Evolutionary conservation across 1,284 basidiomycete species (phyloP), one percentile per base, ranked within the genome.

Genomic region (Volvariella volvacea): DNA sequence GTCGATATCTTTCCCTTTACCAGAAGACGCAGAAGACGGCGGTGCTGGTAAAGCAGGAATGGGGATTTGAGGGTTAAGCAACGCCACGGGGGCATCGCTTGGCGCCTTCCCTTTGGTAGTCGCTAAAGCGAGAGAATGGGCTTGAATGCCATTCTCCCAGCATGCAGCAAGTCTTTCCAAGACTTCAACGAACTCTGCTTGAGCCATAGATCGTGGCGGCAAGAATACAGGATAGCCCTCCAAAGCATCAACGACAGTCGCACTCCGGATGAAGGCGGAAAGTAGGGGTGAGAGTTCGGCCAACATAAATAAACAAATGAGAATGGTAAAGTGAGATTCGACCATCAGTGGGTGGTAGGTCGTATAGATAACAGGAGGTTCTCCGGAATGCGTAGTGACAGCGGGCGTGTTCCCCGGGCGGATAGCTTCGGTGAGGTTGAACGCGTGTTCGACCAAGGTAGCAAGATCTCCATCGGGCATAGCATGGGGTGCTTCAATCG

Each of bases 171-270:
- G 74, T 4, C 88, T 74, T 53, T 90, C 87, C 44, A 90, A 67
- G 7, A 86, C 70, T 58, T 91, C 88, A 44, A 87, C 64, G 53
- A 89, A 90, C 62, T 91, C 88, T 8, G 87, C 86, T 55, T 91
- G 88, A 0, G 83, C 80, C 81, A 90, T 87, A 12, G 85, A 88
- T 22, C 88, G 70, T 8, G 88, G 85, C 4, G 86, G 84, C 0
- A 88, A 66, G 61, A 92, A 92, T 30, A 92, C 71, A 9, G 88
- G 88, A 60, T 88, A 90, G 0, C 85, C 88, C 57, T 90, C 88
- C 25, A 91, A 70, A 1, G 83, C 82, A 48, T 90, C 85, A 16
- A 89, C 76, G 22, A 88, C 63, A 4, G 72, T 63, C 0, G 84
- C 79, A 0, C 82, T 73, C 42, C 73, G 75, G 21, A 72, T 65